A percentile compares a stretch with the other conserved stretches of the same genome.
Evolutionary conservation across 345 rosid species (phyloP).

Genomic region (Linum trigynum): DNA sequence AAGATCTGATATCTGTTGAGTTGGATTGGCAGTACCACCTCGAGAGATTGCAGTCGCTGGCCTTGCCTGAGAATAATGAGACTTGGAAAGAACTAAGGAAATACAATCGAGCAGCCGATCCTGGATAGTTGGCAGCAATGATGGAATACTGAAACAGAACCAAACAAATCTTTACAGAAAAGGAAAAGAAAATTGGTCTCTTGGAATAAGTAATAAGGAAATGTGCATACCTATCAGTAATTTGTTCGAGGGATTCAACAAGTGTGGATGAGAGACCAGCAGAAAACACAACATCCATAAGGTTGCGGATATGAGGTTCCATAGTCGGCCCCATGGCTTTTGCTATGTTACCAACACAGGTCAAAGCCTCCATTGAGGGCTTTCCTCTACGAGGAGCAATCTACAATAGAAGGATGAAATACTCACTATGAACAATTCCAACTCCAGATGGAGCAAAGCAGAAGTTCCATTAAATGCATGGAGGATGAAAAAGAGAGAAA

Average conservation of each 20-base stretch:
- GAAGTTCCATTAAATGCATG: conserved; percentile 2
- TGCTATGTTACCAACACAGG: conserved; percentile 94
- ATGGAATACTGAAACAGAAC: conserved; percentile 69
- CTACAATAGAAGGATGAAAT: conserved; percentile 22
- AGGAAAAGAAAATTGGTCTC: background rate
- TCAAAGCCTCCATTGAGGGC: conserved; percentile 92
- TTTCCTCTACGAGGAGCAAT: conserved; percentile 97
- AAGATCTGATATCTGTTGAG: conserved; percentile 60
- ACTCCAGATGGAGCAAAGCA: conserved; percentile 4
- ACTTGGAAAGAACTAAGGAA: conserved; percentile 75
- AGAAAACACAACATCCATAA: conserved; percentile 80
- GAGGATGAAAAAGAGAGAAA: conserved; percentile 13
- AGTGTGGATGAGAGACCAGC: conserved; percentile 80
- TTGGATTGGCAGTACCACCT: conserved; percentile 35
- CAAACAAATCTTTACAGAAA: background rate
- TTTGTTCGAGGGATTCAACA: conserved; percentile 84
- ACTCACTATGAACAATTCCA: background rate
- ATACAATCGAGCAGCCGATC: conserved; percentile 73
- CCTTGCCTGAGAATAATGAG: conserved; percentile 58
- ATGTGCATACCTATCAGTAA: conserved; percentile 50
- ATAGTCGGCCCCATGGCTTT: conserved; percentile 83
- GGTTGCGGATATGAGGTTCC: conserved; percentile 76
- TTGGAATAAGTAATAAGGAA: conserved; percentile 11
- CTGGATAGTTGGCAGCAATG: conserved; percentile 74
- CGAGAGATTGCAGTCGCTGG: conserved; percentile 49